phyloP scores from a whole-genome alignment of 1,284 basidiomycete species.

The Rhodofomes roseus region DNA sequence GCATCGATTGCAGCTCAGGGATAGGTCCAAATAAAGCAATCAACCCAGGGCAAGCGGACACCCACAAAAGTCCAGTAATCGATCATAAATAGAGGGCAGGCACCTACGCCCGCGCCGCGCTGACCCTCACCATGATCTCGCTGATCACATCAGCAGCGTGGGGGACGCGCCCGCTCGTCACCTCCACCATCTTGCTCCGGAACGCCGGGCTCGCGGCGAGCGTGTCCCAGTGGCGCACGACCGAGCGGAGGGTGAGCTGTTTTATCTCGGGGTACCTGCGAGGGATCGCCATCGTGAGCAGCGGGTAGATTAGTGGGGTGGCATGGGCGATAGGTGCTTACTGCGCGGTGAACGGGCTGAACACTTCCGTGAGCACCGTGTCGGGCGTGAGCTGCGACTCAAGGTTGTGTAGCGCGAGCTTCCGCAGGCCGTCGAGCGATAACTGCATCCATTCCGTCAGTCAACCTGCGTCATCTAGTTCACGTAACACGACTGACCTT shows the following conservation, averaged over 20 bases:
- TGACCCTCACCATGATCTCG: conserved; percentile 9
- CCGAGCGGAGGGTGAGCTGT: conserved; percentile 6
- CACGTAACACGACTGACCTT: conserved; percentile 7
- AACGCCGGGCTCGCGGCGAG: conserved; percentile 5
- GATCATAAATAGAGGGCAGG: not conserved
- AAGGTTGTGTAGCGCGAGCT: conserved; percentile 12
- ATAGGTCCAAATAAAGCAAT: not conserved
- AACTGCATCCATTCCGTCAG: conserved; percentile 10
- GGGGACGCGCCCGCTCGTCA: conserved; percentile 8
- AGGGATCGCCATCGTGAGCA: not conserved
- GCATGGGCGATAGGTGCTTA: conserved; percentile 1
- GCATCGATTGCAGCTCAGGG: not conserved
- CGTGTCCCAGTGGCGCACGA: conserved; percentile 7
- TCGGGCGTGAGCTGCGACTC: conserved; percentile 10
- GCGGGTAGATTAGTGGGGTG: not conserved
- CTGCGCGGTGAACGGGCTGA: conserved; percentile 18
- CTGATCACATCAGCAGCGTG: conserved; percentile 7
- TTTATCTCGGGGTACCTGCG: conserved; percentile 8
- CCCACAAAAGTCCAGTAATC: not conserved
- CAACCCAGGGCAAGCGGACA: not conserved
- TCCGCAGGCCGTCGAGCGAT: conserved; percentile 12
- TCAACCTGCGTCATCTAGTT: too few species aligned
- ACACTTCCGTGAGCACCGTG: conserved; percentile 14
- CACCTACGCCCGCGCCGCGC: conserved; percentile 1
- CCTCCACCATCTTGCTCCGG: conserved; percentile 8